A percentile compares a stretch with the other conserved stretches of the same genome.
These are phyloP conservation scores for Kalmanozyma brasiliensis DNA, from an alignment of 1,284 basidiomycete species.

Conservation along the genomic window DNA sequence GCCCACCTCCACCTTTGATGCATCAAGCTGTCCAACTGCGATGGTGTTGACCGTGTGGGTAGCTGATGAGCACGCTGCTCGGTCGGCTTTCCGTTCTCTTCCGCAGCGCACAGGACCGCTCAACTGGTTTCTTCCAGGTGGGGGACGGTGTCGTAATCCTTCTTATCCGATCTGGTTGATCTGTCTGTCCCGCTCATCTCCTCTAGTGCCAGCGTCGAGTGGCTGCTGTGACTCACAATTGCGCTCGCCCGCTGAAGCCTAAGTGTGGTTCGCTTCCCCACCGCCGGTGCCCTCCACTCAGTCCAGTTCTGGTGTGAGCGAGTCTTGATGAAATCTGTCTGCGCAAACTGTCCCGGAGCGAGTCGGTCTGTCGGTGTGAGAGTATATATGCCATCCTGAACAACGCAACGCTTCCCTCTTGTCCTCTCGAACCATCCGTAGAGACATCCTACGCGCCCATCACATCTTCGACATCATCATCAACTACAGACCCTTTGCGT, in stretches of 20 bases:
- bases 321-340: neutral
- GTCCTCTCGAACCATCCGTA: too few relatives aligned
- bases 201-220: neutral
- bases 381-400: neutral
- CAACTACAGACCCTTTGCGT: neutral
- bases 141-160: slow-evolving; percentile 21
- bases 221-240: too few relatives aligned
- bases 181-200: slow-evolving; percentile 8
- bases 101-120: too few relatives aligned
- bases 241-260: too few relatives aligned
- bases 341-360: too few relatives aligned
- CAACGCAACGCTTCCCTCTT: neutral
- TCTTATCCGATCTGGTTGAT: neutral
- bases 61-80: neutral
- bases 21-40: too few relatives aligned
- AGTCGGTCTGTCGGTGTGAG: too few relatives aligned
- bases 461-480: neutral
- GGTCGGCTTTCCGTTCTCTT: slow-evolving; percentile 21
- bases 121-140: neutral
- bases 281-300: slow-evolving; percentile 6
- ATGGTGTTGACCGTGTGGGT: neutral
- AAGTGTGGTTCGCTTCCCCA: too few relatives aligned
- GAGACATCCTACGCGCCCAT: too few relatives aligned
- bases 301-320: neutral
- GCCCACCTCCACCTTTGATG: slow-evolving; percentile 16